Evolutionary conservation across 805 yeast genomes (phyloP).

Genomic region (Myxozyma mucilagina): DNA sequence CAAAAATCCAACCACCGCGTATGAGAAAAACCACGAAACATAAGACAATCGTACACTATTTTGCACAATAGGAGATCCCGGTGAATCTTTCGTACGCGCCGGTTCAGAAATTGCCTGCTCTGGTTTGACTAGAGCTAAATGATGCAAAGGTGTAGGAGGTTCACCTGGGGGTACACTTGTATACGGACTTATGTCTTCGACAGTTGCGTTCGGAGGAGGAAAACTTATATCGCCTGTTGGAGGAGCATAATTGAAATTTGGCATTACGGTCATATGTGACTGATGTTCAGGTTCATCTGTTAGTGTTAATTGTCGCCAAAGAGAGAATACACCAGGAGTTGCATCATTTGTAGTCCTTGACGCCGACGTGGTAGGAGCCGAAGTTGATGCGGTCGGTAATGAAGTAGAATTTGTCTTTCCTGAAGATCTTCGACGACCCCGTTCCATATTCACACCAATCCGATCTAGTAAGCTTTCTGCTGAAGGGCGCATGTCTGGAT

Average conservation of each 20-base stretch:
- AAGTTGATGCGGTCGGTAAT: not conserved
- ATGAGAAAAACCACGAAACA: conserved; percentile 2
- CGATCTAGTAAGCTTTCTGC: conserved; percentile 45
- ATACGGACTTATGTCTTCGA: not conserved
- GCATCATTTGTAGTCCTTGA: not conserved
- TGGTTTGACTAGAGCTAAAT: not conserved
- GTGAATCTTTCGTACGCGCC: not conserved
- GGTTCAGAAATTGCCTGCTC: not conserved
- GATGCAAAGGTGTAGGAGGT: not conserved
- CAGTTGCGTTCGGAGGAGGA: not conserved
- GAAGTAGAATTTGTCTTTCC: not conserved
- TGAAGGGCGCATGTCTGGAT: conserved; percentile 47
- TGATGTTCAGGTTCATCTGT: not conserved
- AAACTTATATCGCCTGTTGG: not conserved
- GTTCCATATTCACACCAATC: conserved; percentile 32
- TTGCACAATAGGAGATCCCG: not conserved
- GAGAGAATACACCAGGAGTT: conserved; percentile 3
- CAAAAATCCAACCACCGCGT: conserved; percentile 1
- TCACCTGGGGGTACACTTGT: not conserved
- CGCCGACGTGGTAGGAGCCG: not conserved
- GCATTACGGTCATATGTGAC: not conserved
- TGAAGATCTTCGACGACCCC: conserved; percentile 7
- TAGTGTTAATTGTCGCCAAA: conserved; percentile 3
- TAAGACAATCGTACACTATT: not conserved
- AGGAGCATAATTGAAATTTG: not conserved